phyloP scores from a whole-genome alignment of 139 green algal species.

The Chlamydomonas incerta region DNA sequence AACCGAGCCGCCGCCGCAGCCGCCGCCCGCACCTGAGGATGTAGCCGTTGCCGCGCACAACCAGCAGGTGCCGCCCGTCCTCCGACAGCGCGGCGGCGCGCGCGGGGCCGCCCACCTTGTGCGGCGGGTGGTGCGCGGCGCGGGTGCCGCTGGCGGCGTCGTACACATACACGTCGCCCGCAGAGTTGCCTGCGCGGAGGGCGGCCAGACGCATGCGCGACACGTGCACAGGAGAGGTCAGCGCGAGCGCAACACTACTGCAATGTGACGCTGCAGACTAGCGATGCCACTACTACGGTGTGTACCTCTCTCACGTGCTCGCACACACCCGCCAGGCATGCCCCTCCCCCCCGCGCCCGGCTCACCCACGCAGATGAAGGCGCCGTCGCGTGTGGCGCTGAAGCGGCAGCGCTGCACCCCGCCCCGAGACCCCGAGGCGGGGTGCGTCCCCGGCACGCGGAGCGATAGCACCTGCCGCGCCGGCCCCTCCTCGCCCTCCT shows the following conservation, averaged over 20 bases:
- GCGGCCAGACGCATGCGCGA: no score
- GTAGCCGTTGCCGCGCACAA: slow-evolving; percentile 30
- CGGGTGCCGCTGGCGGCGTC: slow-evolving; percentile 2
- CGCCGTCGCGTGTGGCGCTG: slow-evolving; percentile 22
- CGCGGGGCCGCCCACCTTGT: slow-evolving; percentile 2
- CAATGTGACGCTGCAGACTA: no score
- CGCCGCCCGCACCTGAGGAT: slow-evolving; percentile 23
- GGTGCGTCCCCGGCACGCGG: slow-evolving; percentile 25
- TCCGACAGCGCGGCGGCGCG: slow-evolving; percentile 20
- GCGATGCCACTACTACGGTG: no score
- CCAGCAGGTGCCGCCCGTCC: slow-evolving; percentile 42
- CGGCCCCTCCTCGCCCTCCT: neutral
- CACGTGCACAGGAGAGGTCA: no score
- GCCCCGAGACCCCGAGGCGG: neutral
- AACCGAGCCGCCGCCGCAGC: neutral
- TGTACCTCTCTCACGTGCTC: neutral
- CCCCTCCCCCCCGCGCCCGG: neutral
- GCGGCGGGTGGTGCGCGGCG: neutral
- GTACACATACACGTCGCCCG: slow-evolving; percentile 39
- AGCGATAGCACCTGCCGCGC: neutral
- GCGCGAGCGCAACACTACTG: no score
- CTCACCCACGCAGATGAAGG: slow-evolving; percentile 26
- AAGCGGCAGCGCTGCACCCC: slow-evolving; percentile 5
- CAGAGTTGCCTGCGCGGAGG: slow-evolving; percentile 11
- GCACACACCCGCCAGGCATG: neutral